Conservation (phyloP, 768 basidiomycete genomes). For the Cubamyces lactineus region DNA sequence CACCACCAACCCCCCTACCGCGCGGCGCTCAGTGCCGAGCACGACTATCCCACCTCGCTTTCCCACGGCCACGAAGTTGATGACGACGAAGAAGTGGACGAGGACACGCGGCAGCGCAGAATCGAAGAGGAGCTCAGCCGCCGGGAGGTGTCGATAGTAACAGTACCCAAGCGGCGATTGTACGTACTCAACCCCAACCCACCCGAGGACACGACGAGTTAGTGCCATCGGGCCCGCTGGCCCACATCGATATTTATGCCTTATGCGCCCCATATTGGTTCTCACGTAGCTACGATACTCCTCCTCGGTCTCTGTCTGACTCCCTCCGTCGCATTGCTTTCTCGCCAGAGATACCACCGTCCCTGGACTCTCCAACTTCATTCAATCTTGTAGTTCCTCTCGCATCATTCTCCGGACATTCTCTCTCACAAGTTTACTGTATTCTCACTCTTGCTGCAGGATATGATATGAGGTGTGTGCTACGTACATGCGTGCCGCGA, state of each 20-base stretch:
- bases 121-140: slow-evolving; percentile 84
- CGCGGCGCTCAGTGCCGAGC: slow-evolving; percentile 41
- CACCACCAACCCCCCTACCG: slow-evolving; percentile 71
- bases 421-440: slow-evolving; percentile 21
- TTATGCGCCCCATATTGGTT: slow-evolving; percentile 24
- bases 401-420: slow-evolving; percentile 26
- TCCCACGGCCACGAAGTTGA: slow-evolving; percentile 51
- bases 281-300: slow-evolving; percentile 24
- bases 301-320: slow-evolving; percentile 6
- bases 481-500: slow-evolving; percentile 20
- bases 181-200: slow-evolving; percentile 64
- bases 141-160: slow-evolving; percentile 82
- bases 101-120: slow-evolving; percentile 68
- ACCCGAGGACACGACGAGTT: slow-evolving; percentile 34
- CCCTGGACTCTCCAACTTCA: slow-evolving; percentile 14
- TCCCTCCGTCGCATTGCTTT: slow-evolving; percentile 17
- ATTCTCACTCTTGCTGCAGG: slow-evolving; percentile 27
- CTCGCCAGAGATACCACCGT: slow-evolving; percentile 18
- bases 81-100: slow-evolving; percentile 73
- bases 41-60: slow-evolving; percentile 41
- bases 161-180: slow-evolving; percentile 71
- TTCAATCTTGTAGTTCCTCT: slow-evolving; percentile 24
- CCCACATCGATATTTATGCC: slow-evolving; percentile 17
- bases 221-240: background rate
- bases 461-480: slow-evolving; percentile 23